Conservation (phyloP, 2,329 filamentous ascomycete species). For the Colletotrichum costaricense region DNA sequence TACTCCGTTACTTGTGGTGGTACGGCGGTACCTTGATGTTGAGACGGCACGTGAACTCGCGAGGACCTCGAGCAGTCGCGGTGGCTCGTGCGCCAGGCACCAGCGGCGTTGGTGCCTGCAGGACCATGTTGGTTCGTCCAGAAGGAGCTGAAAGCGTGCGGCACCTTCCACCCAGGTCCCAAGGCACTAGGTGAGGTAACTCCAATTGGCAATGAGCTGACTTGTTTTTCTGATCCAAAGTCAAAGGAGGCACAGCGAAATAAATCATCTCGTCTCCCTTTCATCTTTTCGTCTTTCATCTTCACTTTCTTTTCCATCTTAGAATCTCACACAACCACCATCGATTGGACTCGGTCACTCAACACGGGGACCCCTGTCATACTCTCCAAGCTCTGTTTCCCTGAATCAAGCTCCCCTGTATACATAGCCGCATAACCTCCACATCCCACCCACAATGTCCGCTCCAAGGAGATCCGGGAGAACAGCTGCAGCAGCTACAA, state of each 20-base stretch:
- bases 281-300: background rate
- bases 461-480: slow-evolving; percentile 28
- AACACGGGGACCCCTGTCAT: background rate
- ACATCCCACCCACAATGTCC: slow-evolving; percentile 27
- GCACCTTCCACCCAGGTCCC: background rate
- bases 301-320: background rate
- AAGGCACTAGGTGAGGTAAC: background rate
- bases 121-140: slow-evolving; percentile 15
- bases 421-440: background rate
- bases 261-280: background rate
- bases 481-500: slow-evolving; percentile 1
- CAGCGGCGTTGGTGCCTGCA: slow-evolving; percentile 29
- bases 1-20: background rate
- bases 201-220: background rate
- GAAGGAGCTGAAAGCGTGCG: slow-evolving; percentile 18
- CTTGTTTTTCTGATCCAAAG: background rate
- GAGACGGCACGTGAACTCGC: slow-evolving; percentile 26
- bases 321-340: background rate
- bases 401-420: background rate
- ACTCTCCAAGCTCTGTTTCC: background rate
- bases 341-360: background rate
- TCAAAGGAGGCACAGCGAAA: background rate
- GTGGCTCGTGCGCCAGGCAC: slow-evolving; percentile 36
- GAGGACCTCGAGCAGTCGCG: background rate
- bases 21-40: background rate